Conservation (phyloP, 73 alveolate species). For the Tetrahymena thermophila region DNA sequence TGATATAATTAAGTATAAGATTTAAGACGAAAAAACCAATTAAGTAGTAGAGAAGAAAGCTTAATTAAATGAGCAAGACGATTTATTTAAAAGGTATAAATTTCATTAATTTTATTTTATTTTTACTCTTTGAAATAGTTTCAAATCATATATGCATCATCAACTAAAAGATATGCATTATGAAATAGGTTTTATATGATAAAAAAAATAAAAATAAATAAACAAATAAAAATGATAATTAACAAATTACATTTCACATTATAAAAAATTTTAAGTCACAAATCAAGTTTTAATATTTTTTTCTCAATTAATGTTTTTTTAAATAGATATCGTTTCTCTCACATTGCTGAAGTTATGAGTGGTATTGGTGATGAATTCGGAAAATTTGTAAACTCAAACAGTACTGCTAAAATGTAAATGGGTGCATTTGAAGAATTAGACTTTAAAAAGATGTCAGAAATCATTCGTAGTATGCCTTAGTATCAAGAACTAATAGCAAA, state of each 20-base stretch:
- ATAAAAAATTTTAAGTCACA: too few species aligned
- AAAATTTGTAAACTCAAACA: conserved; percentile 16
- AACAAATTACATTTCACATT: too few species aligned
- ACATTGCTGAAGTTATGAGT: conserved; percentile 22
- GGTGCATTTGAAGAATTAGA: conserved; percentile 34
- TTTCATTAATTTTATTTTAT: background rate
- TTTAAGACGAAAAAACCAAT: background rate
- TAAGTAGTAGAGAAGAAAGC: background rate
- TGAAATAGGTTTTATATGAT: too few species aligned
- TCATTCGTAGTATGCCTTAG: conserved; percentile 24
- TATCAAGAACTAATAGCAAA: conserved; percentile 24
- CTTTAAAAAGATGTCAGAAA: conserved; percentile 32
- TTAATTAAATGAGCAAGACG: conserved; percentile 14
- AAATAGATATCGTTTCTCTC: conserved; percentile 2
- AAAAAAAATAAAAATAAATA: too few species aligned
- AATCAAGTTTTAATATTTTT: too few species aligned
- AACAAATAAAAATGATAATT: too few species aligned
- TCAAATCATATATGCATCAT: too few species aligned
- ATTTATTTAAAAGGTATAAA: conserved; percentile 32
- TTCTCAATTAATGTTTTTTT: background rate
- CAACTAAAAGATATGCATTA: too few species aligned
- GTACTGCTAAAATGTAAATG: conserved; percentile 30
- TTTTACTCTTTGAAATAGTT: too few species aligned
- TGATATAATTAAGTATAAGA: background rate
- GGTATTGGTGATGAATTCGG: conserved; percentile 32